Conservation (phyloP, 2,329 filamentous ascomycete genomes). For the Xylaria sp. region DNA sequence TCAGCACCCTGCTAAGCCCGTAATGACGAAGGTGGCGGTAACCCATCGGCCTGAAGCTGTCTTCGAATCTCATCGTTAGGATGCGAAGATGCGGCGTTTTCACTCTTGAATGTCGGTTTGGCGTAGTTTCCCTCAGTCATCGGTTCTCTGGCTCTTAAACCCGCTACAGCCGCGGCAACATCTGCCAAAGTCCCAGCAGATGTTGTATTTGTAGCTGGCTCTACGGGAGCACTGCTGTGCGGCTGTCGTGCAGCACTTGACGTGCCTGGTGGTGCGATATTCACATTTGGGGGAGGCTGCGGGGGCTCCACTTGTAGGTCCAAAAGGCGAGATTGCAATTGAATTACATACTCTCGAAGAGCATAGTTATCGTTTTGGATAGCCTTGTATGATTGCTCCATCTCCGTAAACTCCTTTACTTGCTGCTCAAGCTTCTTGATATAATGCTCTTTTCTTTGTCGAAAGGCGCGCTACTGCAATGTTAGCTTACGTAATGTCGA, state of each 20-base stretch:
- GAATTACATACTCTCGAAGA: conserved; percentile 91
- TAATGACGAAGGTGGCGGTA: conserved; percentile 48
- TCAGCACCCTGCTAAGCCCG: conserved; percentile 39
- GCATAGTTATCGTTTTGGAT: conserved; percentile 90
- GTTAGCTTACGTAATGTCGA: conserved; percentile 22
- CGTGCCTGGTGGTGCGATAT: conserved; percentile 63
- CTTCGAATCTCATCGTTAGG: conserved; percentile 65
- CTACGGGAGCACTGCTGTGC: conserved; percentile 38
- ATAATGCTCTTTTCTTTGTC: conserved; percentile 96
- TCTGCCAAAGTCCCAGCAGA: conserved; percentile 50
- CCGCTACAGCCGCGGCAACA: conserved; percentile 50
- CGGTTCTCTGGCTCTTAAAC: conserved; percentile 46
- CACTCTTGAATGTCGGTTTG: conserved; percentile 52
- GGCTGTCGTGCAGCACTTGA: conserved; percentile 41
- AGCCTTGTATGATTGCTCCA: conserved; percentile 82
- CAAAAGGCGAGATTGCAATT: conserved; percentile 85
- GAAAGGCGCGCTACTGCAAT: conserved; percentile 81
- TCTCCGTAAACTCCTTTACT: conserved; percentile 79
- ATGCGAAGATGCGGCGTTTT: conserved; percentile 54
- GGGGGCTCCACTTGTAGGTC: conserved; percentile 87
- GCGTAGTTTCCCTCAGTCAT: conserved; percentile 43
- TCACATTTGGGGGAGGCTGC: conserved; percentile 82
- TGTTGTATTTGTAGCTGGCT: conserved; percentile 37
- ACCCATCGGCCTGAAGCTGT: conserved; percentile 59
- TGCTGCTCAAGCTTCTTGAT: conserved; percentile 98